phyloP scores from a whole-genome alignment of 2,329 filamentous ascomycete genomes.

The Exophiala calicioides region DNA sequence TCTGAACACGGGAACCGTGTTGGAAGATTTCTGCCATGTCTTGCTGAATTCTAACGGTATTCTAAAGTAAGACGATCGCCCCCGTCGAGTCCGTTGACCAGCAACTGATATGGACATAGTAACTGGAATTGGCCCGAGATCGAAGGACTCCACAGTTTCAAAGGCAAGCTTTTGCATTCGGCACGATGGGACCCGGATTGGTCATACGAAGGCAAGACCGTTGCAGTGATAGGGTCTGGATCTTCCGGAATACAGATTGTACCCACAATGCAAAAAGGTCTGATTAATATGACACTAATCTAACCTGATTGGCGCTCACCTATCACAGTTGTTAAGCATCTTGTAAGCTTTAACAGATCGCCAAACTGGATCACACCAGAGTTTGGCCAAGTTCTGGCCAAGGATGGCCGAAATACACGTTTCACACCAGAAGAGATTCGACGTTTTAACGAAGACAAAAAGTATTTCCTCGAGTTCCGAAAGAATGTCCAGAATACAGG shows the following conservation, averaged over 20 bases:
- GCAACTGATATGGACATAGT: constrained; percentile 37
- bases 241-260: constrained; percentile 34
- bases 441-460: constrained; percentile 19
- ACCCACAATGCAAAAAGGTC: constrained; percentile 36
- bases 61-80: constrained; percentile 52
- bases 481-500: constrained; percentile 37
- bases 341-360: constrained; percentile 35
- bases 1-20: constrained; percentile 13
- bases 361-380: constrained; percentile 28
- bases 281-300: constrained; percentile 9
- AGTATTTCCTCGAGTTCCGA: constrained; percentile 34
- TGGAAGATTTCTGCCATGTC: constrained; percentile 27
- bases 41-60: constrained; percentile 33
- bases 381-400: constrained; percentile 10
- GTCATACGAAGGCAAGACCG: constrained; percentile 30
- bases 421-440: constrained; percentile 23
- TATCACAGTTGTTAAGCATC: constrained; percentile 1
- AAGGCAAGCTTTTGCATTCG: constrained; percentile 38
- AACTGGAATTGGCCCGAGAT: constrained; percentile 38
- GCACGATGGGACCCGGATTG: constrained; percentile 35
- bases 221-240: constrained; percentile 33
- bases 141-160: constrained; percentile 37
- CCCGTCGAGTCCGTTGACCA: background rate
- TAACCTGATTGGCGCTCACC: background rate
- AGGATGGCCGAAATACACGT: constrained; percentile 11